phyloP scores from a whole-genome alignment of 1,139 yeast genomes.

The Pichia inconspicua region DNA sequence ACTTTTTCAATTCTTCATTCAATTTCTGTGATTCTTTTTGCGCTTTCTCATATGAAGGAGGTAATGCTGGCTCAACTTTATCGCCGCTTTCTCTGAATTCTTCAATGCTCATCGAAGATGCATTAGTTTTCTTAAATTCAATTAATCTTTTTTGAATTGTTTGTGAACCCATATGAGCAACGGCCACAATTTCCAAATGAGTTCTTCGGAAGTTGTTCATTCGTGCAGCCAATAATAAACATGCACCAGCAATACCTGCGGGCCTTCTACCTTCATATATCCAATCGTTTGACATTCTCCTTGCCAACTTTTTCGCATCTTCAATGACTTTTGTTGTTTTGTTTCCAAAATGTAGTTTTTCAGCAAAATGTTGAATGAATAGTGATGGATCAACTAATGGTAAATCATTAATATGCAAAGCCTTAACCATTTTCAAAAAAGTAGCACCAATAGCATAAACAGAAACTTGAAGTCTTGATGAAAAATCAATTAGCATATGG shows the following conservation, averaged over 20 bases:
- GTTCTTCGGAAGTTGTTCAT: constrained; percentile 92
- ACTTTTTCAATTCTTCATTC: constrained; percentile 27
- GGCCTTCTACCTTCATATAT: constrained; percentile 95
- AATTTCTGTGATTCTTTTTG: constrained; percentile 33
- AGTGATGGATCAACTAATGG: constrained; percentile 93
- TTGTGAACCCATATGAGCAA: constrained; percentile 91
- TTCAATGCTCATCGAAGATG: constrained; percentile 65
- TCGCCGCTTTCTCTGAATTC: constrained; percentile 49
- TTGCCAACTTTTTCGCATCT: constrained; percentile 83
- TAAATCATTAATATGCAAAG: constrained; percentile 61
- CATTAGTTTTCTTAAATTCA: constrained; percentile 74
- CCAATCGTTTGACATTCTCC: constrained; percentile 92
- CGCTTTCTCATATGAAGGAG: constrained; percentile 72
- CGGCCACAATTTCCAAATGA: constrained; percentile 89
- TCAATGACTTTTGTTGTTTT: constrained; percentile 65
- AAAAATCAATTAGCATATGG: constrained; percentile 93
- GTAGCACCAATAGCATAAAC: constrained; percentile 96
- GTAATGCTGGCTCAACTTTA: constrained; percentile 44
- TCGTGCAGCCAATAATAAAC: constrained; percentile 84
- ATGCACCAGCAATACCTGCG: constrained; percentile 98
- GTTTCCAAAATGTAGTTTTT: constrained; percentile 69
- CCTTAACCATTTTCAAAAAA: constrained; percentile 80
- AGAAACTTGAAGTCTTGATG: constrained; percentile 80
- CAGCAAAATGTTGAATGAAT: constrained; percentile 90
- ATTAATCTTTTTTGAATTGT: constrained; percentile 84